Conservation (phyloP, 129 eudicot species). For the Artemisia argyi region DNA sequence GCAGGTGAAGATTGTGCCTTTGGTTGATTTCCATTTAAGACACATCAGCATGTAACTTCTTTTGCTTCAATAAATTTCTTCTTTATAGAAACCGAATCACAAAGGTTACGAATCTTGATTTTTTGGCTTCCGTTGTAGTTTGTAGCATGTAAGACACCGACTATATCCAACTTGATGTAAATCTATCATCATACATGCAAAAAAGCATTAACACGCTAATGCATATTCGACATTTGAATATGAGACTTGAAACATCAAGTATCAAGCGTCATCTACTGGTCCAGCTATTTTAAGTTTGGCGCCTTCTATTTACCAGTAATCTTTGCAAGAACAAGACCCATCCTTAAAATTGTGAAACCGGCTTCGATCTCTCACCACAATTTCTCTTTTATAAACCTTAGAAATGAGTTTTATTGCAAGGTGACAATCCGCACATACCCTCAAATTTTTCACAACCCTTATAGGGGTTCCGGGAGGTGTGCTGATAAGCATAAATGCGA, state of each 20-base stretch:
- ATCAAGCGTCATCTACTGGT: conserved; percentile 6
- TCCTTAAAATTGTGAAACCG: conserved; percentile 78
- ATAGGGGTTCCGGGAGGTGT: conserved; percentile 61
- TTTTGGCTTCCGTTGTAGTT: neutral
- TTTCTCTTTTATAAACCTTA: conserved; percentile 72
- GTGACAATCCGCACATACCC: conserved; percentile 90
- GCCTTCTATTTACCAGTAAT: conserved; percentile 56
- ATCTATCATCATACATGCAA: neutral
- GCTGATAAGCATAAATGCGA: conserved; percentile 81
- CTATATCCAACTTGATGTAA: neutral
- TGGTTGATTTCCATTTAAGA: conserved; percentile 47
- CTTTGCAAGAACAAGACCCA: conserved; percentile 72
- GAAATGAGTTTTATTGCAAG: conserved; percentile 71
- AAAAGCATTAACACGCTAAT: neutral
- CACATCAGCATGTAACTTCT: too few relatives aligned
- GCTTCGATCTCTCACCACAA: conserved; percentile 88
- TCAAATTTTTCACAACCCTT: conserved; percentile 75
- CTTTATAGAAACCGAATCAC: too few relatives aligned
- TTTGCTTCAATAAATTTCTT: too few relatives aligned
- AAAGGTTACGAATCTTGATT: too few relatives aligned
- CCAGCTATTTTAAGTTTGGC: conserved; percentile 1
- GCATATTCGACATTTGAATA: neutral
- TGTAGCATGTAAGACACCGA: neutral
- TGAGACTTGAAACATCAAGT: conserved; percentile 1
- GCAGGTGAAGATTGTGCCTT: conserved; percentile 46